Percentiles rank a stretch among this genome's conserved stretches.
Evolutionary conservation across 2,329 filamentous ascomycete species (phyloP).

Genomic region (Hymenoscyphus fructigenus): DNA sequence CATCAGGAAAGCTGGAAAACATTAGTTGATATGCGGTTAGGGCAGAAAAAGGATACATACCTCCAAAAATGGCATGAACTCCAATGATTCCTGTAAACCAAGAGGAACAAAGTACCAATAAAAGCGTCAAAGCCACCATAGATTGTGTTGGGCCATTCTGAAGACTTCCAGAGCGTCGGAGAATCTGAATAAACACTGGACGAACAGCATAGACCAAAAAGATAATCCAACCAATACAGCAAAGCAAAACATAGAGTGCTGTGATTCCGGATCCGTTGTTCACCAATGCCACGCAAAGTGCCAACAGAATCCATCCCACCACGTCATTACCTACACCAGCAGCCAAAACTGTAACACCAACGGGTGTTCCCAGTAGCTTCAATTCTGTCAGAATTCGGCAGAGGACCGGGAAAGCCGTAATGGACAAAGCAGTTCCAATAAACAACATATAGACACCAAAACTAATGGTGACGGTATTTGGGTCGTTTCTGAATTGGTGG

Average conservation of each 20-base stretch:
- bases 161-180: conserved; percentile 72
- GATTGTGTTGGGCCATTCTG: conserved; percentile 86
- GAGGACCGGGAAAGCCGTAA: conserved; percentile 87
- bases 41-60: conserved; percentile 5
- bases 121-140: conserved; percentile 77
- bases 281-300: conserved; percentile 88
- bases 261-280: conserved; percentile 82
- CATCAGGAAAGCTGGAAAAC: conserved; percentile 68
- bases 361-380: conserved; percentile 77
- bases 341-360: conserved; percentile 84
- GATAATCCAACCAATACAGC: conserved; percentile 70
- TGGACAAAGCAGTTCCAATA: conserved; percentile 89
- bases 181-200: conserved; percentile 71
- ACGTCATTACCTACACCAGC: conserved; percentile 94
- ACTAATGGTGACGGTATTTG: conserved; percentile 53
- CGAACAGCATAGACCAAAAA: conserved; percentile 72
- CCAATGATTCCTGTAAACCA: conserved; percentile 92
- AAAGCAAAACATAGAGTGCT: conserved; percentile 80
- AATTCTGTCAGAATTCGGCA: conserved; percentile 92
- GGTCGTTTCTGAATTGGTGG: conserved; percentile 58
- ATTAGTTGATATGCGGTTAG: conserved; percentile 2
- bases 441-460: conserved; percentile 72
- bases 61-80: conserved; percentile 88
- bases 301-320: conserved; percentile 86
- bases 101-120: conserved; percentile 74